Conservation (phyloP, 73 alveolate species). For the Paramecium octaurelia region DNA sequence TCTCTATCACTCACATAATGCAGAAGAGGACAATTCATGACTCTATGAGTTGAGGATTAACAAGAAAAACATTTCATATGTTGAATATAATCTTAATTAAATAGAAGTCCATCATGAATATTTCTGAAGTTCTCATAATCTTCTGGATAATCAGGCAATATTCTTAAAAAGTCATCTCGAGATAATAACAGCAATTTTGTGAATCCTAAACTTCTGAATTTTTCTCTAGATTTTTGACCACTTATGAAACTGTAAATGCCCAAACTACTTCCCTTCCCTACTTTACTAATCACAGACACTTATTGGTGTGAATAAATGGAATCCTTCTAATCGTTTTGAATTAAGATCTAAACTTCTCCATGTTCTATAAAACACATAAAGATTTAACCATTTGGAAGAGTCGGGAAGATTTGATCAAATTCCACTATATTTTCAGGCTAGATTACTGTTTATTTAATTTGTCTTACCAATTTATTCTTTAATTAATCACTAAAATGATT, state of each 20-base stretch:
- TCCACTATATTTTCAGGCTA: background rate
- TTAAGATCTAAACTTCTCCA: background rate
- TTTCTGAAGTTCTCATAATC: constrained; percentile 27
- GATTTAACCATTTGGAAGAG: background rate
- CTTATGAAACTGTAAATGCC: background rate
- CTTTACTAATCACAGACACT: background rate
- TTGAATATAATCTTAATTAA: background rate
- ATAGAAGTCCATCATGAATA: background rate
- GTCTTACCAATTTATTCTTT: background rate
- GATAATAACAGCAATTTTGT: too few relatives aligned
- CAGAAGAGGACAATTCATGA: background rate
- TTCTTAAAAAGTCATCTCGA: too few relatives aligned
- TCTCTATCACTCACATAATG: background rate
- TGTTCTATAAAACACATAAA: background rate
- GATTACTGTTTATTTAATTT: background rate
- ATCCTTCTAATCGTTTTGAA: background rate
- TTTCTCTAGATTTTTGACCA: too few relatives aligned
- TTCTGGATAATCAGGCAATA: constrained; percentile 17
- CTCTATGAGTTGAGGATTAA: background rate
- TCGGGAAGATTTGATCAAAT: background rate
- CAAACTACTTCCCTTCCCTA: background rate
- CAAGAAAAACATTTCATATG: constrained; percentile 8
- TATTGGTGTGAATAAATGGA: background rate
- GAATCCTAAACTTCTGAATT: too few relatives aligned
- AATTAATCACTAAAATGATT: background rate